Evolutionary conservation across 805 yeast genomes (phyloP), one percentile per base, ranked within the genome.

Genomic region (Brettanomyces sp.): DNA sequence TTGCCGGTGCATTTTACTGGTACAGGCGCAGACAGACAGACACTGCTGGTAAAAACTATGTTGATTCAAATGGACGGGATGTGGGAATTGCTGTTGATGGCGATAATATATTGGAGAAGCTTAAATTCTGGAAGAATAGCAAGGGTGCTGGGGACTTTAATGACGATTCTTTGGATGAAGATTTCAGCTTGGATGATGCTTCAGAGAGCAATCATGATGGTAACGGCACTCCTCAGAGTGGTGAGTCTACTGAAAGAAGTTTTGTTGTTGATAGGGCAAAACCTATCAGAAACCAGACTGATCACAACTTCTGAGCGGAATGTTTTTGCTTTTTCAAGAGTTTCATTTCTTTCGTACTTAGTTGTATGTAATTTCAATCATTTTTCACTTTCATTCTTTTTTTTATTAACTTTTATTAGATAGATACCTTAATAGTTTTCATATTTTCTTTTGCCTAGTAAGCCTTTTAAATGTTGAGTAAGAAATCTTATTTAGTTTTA

Each of bases 61-160:
- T 63, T 25, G 67, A 63, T 46, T 60, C 67, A 11, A 63, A 61
- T 47, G 67, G 67, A 30, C 50, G 56, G 12, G 64, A 58, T 46
- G 58, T 56, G 5, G 67, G 65, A 12, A 52, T 56, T 41, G 52
- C 58, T 28, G 53, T 53, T 24, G 60, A 56, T n/a, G 54, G 54
- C 36, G 59, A 59, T 18, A 49, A 47, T 43, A 41, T 55, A 45
- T 43, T 56, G 4, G 55, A 56, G 3, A 52, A 51, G 36, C 46
- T 60, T 12, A 57, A 59, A 18, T 60, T 58, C 39, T 55, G 63
- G 55, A 56, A 50, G 37, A 51, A 48, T 28, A 47, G 46, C 30
- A 42, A 49, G 9, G 30, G 37, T 8, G 45, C 43, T 13, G 60
- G 59, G 21, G 64, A 58, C 42, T 59, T 59, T 45, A 50, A 49